Evolutionary conservation across 2,329 filamentous ascomycete genomes (phyloP), one percentile per base, ranked within the genome.

Genomic region (Dactylonectria estremocensis): DNA sequence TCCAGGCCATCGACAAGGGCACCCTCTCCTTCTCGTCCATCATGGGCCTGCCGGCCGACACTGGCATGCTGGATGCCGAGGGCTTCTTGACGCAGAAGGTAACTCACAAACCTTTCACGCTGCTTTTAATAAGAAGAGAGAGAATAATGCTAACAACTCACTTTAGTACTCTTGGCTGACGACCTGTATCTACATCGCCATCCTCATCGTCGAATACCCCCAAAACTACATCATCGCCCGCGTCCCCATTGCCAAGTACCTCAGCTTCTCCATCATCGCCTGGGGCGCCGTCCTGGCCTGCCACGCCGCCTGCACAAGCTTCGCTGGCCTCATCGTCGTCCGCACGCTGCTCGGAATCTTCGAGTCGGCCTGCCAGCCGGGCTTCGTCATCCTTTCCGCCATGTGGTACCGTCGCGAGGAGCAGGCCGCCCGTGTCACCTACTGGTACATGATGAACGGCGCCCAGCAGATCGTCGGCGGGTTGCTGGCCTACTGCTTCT

Each of bases 361-460:
- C 74, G 92, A 94, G 78, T 89, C 91, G 0, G 88, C 88, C 43
- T 92, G 90, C 75, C 90, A 93, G 77, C 92, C 92, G 0, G 84
- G 87, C 3, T 93, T 93, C 72, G 82, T 93, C 31, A 82, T 93
- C 58, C 83, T 93, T 61, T 91, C 88, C 0, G 85, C 86, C 37
- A 92, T 92, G 83, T 93, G 91, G 91, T 93, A 93, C 78, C 89
- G 88, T 67, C 85, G 90, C 37, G 87, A 91, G 62, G 91, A 93
- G 72, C 92, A 93, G 75, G 87, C 90, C 0, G 79, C 86, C 0
- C 87, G 89, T 5, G 90, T 93, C 3, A 91, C 90, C 0, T 92
- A 90, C 78, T 93, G 91, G 91, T 91, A 92, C 78, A 92, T 92
- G 89, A 93, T 93, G 90, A 94, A 93, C 76, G 91, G 92, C 2